Base-by-base conservation (phyloP, 768 basidiomycete genomes). In the Vararia minispora region DNA sequence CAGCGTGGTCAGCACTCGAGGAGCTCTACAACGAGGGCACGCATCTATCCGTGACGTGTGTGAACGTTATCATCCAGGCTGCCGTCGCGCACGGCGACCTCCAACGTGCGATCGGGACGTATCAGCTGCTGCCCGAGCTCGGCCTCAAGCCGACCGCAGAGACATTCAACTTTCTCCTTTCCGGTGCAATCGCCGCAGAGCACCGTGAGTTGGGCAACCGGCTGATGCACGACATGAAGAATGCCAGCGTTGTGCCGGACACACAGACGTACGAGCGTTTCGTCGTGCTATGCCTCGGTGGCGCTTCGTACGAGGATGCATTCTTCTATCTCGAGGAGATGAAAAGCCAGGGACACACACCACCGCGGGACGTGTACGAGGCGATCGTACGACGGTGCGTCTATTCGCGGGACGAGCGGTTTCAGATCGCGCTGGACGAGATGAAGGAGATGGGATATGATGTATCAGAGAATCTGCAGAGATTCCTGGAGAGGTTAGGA, bases 321-420 rank as follows among this genome's bases (percentile, higher is more conserved):
- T 91, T 91, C 60, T 79, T 76, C 52, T 89, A 86, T 58, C 68
- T 94, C 23, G 87, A 90, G 54, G 81, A 85, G 62, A 86, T 88
- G 82, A 90, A 91, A 56, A 58, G 65, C 1, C 68, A 67, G 25
- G 63, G 63, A 7, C 62, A 74, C 49, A 49, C 62, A n/a, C 85
- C 88, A 1, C 55, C 71, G 8, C 50, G 50, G 18, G 50, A 51
- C 2, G 58, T 79, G 22, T 91, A 91, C 57, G 65, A 71, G 24
- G 60, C 62, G 2, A 59, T 91, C 41, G 58, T 79, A 29, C 61
- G 64, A 32, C 77, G 67, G 48, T 88, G 83, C 48, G 53, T 74
- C 11, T 44, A 51, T 13, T 56, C 57, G 14, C 63, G 63, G 43
- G 89, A 92, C 53, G 48, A 65, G 12, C 72, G 89, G 33, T 76